Evolutionary conservation across 2,329 filamentous ascomycete species (phyloP).

Genomic region (Tolypocladium capitatum): DNA sequence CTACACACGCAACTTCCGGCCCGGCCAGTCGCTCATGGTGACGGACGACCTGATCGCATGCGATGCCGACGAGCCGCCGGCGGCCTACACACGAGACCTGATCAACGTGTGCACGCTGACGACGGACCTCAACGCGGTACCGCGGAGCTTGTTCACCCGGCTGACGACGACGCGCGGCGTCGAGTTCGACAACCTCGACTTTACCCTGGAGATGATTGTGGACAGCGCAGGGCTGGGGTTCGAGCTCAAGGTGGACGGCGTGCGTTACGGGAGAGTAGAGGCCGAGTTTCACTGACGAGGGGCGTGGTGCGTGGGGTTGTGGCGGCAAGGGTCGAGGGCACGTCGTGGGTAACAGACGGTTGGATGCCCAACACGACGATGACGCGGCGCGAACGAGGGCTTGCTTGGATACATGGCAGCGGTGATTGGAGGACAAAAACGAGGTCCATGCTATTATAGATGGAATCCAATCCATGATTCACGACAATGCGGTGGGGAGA

Average conservation of each 20-base stretch:
- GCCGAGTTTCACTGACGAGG: conserved; percentile 55
- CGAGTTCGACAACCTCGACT: conserved; percentile 72
- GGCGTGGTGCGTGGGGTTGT: background rate
- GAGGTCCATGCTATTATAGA: background rate
- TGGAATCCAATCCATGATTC: background rate
- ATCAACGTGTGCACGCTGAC: conserved; percentile 66
- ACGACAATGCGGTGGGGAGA: background rate
- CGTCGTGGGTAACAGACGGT: background rate
- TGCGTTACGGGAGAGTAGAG: conserved; percentile 63
- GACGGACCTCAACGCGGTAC: conserved; percentile 67
- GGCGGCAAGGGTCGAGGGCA: background rate
- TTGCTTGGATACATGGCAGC: background rate
- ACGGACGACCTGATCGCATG: conserved; percentile 71
- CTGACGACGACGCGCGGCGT: conserved; percentile 67
- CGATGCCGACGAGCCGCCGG: conserved; percentile 53
- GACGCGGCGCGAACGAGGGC: background rate
- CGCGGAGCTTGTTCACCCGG: conserved; percentile 58
- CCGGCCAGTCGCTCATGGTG: conserved; percentile 62
- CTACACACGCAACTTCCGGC: conserved; percentile 74
- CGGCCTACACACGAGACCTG: conserved; percentile 45
- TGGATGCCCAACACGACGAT: background rate
- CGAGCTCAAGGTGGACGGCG: conserved; percentile 66
- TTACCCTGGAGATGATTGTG: conserved; percentile 72
- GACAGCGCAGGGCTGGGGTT: conserved; percentile 65
- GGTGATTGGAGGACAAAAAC: background rate